Evolutionary conservation across 2,329 filamentous ascomycete genomes (phyloP), one percentile per base, ranked within the genome.

Genomic region (Trichophyton rubrum): DNA sequence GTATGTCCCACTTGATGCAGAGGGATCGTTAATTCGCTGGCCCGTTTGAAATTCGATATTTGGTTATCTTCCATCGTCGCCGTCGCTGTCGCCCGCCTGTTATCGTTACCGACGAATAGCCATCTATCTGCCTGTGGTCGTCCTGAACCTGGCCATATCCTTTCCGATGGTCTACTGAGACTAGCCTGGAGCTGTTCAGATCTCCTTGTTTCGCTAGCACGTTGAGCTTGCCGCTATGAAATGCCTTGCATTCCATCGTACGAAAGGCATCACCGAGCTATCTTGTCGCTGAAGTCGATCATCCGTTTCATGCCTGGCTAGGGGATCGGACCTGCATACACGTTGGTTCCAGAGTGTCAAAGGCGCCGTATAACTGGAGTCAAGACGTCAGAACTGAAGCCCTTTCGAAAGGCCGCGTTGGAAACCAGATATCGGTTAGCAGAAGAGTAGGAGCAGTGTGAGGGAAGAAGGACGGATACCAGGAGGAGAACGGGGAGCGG

Each of bases 201-300:
- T 20, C 27, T n/a, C 49, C 27, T 53, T n/a, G n/a, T 24, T 6
- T 53, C 24, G 24, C 13, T 53, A 24, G 5, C 49, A 9, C 9
- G 2, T 53, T n/a, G 22, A 53, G 49, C 49, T 30, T 53, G 13
- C 49, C 49, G 49, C 49, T 53, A 53, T 53, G 49, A 53, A 53
- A 30, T 9, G 24, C 49, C 49, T 30, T 53, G 22, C 30, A 53
- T 33, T 24, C 24, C 49, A 30, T 53, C 49, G 9, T 53, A 24
- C 22, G 24, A 53, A 53, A 53, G 49, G 49, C 49, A 53, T 53
- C 49, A 30, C 24, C 49, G 22, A 53, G 49, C 49, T 53, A 53
- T 30, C 24, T 24, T 24, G 49, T 24, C 27, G 49, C 49, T 53
- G 24, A 53, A 30, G 49, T 30, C 22, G 49, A 53, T 53, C 49